Base-by-base conservation (phyloP, 495 filamentous ascomycete species). In the Penicillium arizonense region DNA sequence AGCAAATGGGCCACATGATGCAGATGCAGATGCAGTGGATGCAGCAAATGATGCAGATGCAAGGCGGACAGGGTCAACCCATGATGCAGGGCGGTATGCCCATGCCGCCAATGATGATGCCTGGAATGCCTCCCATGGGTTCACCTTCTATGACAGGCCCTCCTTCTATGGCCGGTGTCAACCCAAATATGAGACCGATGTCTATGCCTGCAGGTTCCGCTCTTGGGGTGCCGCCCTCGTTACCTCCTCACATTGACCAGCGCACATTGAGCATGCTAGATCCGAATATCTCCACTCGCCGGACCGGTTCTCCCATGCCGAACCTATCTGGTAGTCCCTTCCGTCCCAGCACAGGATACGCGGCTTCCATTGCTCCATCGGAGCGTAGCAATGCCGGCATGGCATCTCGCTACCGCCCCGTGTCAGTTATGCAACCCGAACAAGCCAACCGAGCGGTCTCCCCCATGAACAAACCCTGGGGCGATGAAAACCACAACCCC, bases 351-450 rank as follows among this genome's bases (percentile, higher is more conserved):
- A 71, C 65, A 7, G 54, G 81, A 16, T 90, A 90, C 64, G 77
- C 86, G 0, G 75, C 87, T 3, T 88, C 85, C 4, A 93, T 97
- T 50, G 92, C 94, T 4, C 95, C 94, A 4, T 96, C 89, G 1
- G 94, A 98, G 72, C 86, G 94, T 44, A 96, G 90, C 71, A 97
- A 91, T 65, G 79, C 97, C 50, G 95, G 94, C 3, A 74, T 93
- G 43, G 89, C 93, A 21, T 84, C 89, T 33, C 85, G 94, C n/a
- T 98, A 98, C 70, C 84, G 95, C 12, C 92, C 95, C 1, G 91
- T 98, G 0, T 92, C 89, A 2, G 70, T 65, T 21, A 63, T 74
- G 34, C 55, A 63, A 55, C 52, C 62, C 61, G 53, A 75, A 67
- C 50, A 55, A 69, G 38, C 62, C 62, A 58, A 77, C 9, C 80